A percentile compares a stretch with the other conserved stretches of the same genome.
Conservation (phyloP, 441 rosid genomes). For the Erodium moschatum region DNA sequence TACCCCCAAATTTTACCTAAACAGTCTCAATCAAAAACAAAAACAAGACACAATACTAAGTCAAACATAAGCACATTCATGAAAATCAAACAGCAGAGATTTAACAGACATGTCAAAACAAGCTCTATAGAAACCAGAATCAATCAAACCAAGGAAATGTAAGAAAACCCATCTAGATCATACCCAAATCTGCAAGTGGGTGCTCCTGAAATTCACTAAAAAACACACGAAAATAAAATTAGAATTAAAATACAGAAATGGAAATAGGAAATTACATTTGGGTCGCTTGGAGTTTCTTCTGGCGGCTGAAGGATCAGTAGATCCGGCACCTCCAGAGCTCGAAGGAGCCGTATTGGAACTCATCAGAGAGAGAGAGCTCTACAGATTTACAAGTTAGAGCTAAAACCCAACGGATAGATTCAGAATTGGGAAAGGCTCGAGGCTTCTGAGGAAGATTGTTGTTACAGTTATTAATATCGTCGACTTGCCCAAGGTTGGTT, state of each 20-base stretch:
- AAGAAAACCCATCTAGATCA: neutral
- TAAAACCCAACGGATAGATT: constrained; percentile 2
- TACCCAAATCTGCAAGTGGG: neutral
- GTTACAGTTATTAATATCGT: neutral
- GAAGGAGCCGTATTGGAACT: constrained; percentile 2
- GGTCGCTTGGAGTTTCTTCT: constrained; percentile 11
- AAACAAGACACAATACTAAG: constrained; percentile 1
- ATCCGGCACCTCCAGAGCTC: constrained; percentile 8
- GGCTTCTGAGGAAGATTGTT: neutral
- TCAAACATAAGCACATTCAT: neutral
- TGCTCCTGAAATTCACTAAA: neutral
- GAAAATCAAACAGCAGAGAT: neutral
- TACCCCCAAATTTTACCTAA: neutral
- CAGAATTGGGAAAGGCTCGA: neutral
- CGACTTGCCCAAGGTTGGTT: constrained; percentile 11
- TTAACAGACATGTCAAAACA: neutral
- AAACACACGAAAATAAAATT: neutral
- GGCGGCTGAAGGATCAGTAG: constrained; percentile 6
- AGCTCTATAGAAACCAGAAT: neutral
- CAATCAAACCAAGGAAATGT: neutral
- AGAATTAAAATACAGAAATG: neutral
- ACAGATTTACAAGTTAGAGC: neutral
- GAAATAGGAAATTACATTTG: neutral
- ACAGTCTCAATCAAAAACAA: neutral
- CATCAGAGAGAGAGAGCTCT: neutral